Conservation (phyloP, 805 yeast species). For the Peterozyma toletana region DNA sequence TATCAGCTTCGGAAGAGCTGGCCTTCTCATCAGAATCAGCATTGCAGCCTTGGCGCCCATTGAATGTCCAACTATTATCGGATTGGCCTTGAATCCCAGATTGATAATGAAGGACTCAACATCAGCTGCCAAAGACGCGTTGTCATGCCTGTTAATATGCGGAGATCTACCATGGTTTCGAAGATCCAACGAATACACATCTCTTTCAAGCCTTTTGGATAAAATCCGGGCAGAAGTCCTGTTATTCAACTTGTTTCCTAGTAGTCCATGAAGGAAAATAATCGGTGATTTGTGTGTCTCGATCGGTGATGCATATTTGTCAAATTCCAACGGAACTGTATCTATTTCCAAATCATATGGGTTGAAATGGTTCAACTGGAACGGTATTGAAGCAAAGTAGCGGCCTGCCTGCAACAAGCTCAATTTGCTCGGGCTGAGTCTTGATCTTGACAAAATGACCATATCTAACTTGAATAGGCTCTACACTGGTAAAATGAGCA, state of each 20-base stretch:
- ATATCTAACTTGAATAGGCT: too few species aligned
- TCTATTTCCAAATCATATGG: constrained; percentile 3
- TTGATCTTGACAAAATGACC: too few species aligned
- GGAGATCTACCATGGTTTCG: constrained; percentile 92
- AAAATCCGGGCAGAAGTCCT: constrained; percentile 62
- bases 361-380: not conserved
- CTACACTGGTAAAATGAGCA: too few species aligned
- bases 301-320: not conserved
- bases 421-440: too few species aligned
- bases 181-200: constrained; percentile 64
- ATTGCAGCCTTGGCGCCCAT: constrained; percentile 95
- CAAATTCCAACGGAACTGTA: constrained; percentile 9
- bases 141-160: constrained; percentile 60
- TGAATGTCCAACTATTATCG: constrained; percentile 64
- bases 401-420: too few species aligned
- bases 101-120: constrained; percentile 57
- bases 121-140: constrained; percentile 74
- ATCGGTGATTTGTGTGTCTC: constrained; percentile 42
- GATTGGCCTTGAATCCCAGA: constrained; percentile 19
- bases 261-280: constrained; percentile 78
- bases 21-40: constrained; percentile 68
- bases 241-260: constrained; percentile 76
- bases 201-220: constrained; percentile 37
- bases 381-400: too few species aligned
- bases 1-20: constrained; percentile 48